Percentiles rank a stretch among this genome's conserved stretches.
Evolutionary conservation across 345 rosid genomes (phyloP).

Genomic region (Microthlaspi erraticum): DNA sequence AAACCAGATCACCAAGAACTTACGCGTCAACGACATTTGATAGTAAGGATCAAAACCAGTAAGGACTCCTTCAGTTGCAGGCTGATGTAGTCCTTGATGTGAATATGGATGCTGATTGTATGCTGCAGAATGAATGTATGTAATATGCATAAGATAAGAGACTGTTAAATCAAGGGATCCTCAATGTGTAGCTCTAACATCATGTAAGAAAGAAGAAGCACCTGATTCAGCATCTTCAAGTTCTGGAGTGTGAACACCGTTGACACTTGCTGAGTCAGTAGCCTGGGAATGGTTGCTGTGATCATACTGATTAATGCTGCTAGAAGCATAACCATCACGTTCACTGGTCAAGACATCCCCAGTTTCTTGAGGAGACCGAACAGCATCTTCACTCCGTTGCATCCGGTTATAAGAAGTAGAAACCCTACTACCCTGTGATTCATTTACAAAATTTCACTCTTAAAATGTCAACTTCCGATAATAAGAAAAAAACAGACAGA

Average conservation of each 20-base stretch:
- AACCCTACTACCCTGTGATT: constrained; percentile 66
- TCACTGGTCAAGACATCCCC: constrained; percentile 54
- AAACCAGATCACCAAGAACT: constrained; percentile 37
- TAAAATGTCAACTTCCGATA: neutral
- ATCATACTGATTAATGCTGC: constrained; percentile 52
- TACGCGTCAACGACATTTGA: constrained; percentile 58
- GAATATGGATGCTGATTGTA: constrained; percentile 70
- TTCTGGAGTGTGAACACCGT: constrained; percentile 68
- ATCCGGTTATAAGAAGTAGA: constrained; percentile 57
- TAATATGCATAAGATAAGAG: constrained; percentile 37
- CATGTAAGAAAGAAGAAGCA: constrained; percentile 32
- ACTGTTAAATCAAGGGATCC: constrained; percentile 13
- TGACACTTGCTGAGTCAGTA: constrained; percentile 67
- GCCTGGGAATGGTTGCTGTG: constrained; percentile 58
- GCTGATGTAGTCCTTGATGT: constrained; percentile 53
- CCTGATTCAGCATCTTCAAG: constrained; percentile 94
- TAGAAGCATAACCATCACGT: constrained; percentile 62
- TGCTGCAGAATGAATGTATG: constrained; percentile 51
- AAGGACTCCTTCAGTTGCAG: constrained; percentile 50
- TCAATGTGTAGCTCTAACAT: constrained; percentile 19
- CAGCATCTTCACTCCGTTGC: constrained; percentile 56
- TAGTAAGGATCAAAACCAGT: constrained; percentile 52
- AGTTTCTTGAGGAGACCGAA: constrained; percentile 53
- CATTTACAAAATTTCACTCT: constrained; percentile 7
- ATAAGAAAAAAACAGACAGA: neutral